Base-by-base conservation (phyloP, 73 alveolate genomes). In the Effrenium voratum region DNA sequence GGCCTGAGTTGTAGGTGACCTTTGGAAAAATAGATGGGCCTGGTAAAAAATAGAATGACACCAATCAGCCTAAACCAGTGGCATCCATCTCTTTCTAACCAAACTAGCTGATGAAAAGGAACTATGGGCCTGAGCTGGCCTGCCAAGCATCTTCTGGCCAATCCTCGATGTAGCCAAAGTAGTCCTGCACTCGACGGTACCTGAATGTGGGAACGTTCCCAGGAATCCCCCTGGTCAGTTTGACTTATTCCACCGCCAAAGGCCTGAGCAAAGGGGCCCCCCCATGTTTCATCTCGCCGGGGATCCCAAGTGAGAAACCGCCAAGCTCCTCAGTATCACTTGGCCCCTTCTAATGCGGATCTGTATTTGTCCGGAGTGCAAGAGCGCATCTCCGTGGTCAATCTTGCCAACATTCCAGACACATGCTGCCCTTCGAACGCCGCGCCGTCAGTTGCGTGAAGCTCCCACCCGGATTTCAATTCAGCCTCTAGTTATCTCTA, bases 121-220 rank as follows among this genome's bases (percentile, higher is more conserved):
- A n/a, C 22, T 59, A 59, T 59, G 73, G 73, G 43, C 44, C 83
- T 72, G 83, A 72, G 30, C 16, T 36, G 19, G 83, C n/a, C 38
- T 32, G 83, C 83, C 8, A 1, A 30, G 41, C 1, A 10, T 32
- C 10, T 36, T 72, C 28, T 34, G 40, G 68, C 95, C 95, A 87
- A 50, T 87, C 95, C 10, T 59, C 68, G 40, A 63, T 68, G 49
- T 87, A 87, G 41, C 84, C 95, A 66, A 87, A 22, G 47, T 60
- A 30, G 40, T 87, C 95, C 43, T 87, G 95, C 34, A 63, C 95
- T 24, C 50, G n/a, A 36, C 49, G 77, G 83, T 87, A 87, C 95
- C 95, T 87, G 32, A 36, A 19, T 44, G 36, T 72, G 26, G 47
- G 77, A 1, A n/a, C n/a, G n/a, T n/a, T n/a, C n/a, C n/a, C n/a